Conservation (phyloP, 2,329 filamentous ascomycete genomes). For the Aspergillus sp. region DNA sequence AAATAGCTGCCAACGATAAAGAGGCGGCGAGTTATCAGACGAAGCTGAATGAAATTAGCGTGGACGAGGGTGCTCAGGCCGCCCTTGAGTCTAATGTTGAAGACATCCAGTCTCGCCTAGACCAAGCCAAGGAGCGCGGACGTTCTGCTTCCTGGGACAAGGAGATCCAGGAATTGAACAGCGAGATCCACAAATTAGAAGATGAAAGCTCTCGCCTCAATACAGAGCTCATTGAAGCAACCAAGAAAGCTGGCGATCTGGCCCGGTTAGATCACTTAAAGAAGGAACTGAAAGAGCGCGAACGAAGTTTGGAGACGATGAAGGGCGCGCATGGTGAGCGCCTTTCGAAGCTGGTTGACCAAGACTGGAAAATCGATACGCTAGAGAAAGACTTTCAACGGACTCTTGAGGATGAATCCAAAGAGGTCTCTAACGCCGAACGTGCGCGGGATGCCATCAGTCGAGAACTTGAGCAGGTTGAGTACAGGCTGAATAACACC, state of each 20-base stretch:
- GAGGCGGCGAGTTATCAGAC: constrained; percentile 66
- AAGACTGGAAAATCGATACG: constrained; percentile 66
- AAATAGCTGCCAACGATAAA: constrained; percentile 72
- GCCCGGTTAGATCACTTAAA: constrained; percentile 81
- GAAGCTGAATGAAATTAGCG: constrained; percentile 69
- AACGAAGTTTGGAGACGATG: constrained; percentile 75
- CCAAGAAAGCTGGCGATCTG: constrained; percentile 74
- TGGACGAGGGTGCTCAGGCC: constrained; percentile 83
- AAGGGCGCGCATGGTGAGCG: constrained; percentile 71
- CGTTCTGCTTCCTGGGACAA: constrained; percentile 67
- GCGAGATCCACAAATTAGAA: constrained; percentile 68
- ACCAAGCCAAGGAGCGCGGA: constrained; percentile 62
- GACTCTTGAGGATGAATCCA: constrained; percentile 58
- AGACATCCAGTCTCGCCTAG: constrained; percentile 65
- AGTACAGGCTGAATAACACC: constrained; percentile 67
- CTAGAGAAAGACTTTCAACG: constrained; percentile 71
- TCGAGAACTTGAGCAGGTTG: constrained; percentile 73
- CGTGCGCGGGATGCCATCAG: constrained; percentile 68
- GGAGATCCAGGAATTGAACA: constrained; percentile 66
- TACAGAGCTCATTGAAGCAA: constrained; percentile 80
- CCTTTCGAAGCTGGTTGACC: constrained; percentile 64
- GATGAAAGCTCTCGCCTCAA: constrained; percentile 70
- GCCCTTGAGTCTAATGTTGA: constrained; percentile 71
- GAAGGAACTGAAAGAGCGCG: constrained; percentile 73
- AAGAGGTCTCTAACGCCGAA: constrained; percentile 63